A percentile compares a stretch with the other conserved stretches of the same genome.
phyloP scores from a whole-genome alignment of 129 eudicot species.

The Smallanthus sonchifolius region DNA sequence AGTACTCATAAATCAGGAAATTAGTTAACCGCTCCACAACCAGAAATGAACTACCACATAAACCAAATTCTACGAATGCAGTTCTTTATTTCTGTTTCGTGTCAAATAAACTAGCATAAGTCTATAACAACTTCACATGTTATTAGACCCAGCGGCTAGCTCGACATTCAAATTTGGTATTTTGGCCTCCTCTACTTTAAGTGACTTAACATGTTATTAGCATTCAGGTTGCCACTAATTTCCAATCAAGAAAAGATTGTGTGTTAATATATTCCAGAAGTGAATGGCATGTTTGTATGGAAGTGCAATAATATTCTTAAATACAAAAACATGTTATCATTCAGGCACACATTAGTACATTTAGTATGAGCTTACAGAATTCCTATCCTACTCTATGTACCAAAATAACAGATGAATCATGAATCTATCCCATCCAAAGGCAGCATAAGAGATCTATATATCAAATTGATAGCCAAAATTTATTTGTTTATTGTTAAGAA shows the following conservation, averaged over 20 bases:
- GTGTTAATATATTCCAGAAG: neutral
- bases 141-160: neutral
- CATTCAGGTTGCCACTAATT: neutral
- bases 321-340: neutral
- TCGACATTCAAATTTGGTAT: neutral
- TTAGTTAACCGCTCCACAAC: neutral
- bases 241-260: neutral
- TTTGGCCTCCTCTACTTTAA: neutral
- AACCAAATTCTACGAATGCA: neutral
- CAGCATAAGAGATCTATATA: neutral
- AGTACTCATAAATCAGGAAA: slow-evolving; percentile 9
- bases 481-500: neutral
- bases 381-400: slow-evolving; percentile 9
- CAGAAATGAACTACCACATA: neutral
- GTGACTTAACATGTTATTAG: slow-evolving; percentile 7
- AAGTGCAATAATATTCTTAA: neutral
- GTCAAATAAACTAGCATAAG: neutral
- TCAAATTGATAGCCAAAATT: slow-evolving; percentile 2
- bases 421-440: neutral
- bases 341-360: neutral
- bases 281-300: slow-evolving; percentile 6
- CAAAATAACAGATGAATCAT: slow-evolving; percentile 3
- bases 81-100: neutral
- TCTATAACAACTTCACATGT: neutral
- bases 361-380: neutral